Evolutionary conservation across 2,329 filamentous ascomycete genomes (phyloP).

Genomic region (Aspergillus sp.): DNA sequence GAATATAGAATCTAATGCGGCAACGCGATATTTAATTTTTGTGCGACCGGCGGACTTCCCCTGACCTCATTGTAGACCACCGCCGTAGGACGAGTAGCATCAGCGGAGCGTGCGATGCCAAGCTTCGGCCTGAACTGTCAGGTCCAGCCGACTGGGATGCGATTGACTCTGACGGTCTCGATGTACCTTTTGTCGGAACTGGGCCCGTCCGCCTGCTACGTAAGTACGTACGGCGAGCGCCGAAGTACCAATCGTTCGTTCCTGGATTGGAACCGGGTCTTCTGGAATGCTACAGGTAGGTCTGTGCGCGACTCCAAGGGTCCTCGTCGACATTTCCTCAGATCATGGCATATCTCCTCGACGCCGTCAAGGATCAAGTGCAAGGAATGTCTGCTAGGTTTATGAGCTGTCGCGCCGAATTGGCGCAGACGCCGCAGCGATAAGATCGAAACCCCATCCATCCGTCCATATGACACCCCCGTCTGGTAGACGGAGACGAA

Average conservation of each 20-base stretch:
- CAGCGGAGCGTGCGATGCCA: background rate
- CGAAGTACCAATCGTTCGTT: background rate
- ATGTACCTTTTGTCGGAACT: background rate
- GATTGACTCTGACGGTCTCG: background rate
- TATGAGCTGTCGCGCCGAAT: too few relatives aligned
- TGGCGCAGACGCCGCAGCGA: too few relatives aligned
- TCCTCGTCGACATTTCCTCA: too few relatives aligned
- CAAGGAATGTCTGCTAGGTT: too few relatives aligned
- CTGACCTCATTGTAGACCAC: background rate
- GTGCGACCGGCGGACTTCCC: background rate
- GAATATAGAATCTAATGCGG: slow-evolving; percentile 8
- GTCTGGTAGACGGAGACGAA: too few relatives aligned
- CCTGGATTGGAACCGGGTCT: too few relatives aligned
- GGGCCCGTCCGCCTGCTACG: background rate
- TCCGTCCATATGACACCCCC: too few relatives aligned
- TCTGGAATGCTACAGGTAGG: too few relatives aligned
- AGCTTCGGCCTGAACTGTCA: background rate
- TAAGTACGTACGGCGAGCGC: background rate
- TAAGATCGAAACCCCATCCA: too few relatives aligned
- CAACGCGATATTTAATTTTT: slow-evolving; percentile 5
- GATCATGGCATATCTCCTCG: too few relatives aligned
- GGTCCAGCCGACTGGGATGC: background rate
- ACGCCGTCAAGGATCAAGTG: too few relatives aligned
- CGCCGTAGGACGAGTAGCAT: background rate
- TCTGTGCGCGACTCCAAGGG: too few relatives aligned